phyloP scores from a whole-genome alignment of 768 basidiomycete species.

The Gyrodon lividus region DNA sequence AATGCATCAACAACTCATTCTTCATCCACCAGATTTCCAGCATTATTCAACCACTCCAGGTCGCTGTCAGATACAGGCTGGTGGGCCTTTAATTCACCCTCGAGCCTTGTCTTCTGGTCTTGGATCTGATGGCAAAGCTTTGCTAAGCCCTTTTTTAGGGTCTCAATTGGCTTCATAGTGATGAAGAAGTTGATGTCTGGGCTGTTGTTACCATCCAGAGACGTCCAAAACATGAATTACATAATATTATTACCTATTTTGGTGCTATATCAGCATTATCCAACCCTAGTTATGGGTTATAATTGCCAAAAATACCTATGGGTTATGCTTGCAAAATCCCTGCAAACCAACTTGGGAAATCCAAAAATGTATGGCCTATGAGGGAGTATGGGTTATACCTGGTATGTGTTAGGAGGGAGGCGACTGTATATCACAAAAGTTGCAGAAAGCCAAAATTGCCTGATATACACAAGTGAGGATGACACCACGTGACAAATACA shows the following conservation, averaged over 20 bases:
- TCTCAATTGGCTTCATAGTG: conserved; percentile 10
- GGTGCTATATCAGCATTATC: background rate
- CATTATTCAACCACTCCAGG: conserved; percentile 22
- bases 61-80: conserved; percentile 14
- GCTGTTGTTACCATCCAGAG: background rate
- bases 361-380: conserved; percentile 7
- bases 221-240: background rate
- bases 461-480: no score
- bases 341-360: no score
- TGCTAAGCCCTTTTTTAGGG: conserved; percentile 17
- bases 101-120: conserved; percentile 8
- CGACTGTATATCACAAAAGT: no score
- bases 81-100: conserved; percentile 2
- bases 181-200: conserved; percentile 3
- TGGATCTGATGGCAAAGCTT: conserved; percentile 11
- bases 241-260: background rate
- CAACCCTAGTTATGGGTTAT: conserved; percentile 10
- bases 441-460: no score
- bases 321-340: conserved; percentile 3
- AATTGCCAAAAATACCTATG: conserved; percentile 1
- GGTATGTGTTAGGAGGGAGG: conserved; percentile 5
- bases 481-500: no score
- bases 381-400: conserved; percentile 5
- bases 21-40: no score
- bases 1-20: no score